Conservation (phyloP, 768 basidiomycete genomes). For the Tylopilus sp. region DNA sequence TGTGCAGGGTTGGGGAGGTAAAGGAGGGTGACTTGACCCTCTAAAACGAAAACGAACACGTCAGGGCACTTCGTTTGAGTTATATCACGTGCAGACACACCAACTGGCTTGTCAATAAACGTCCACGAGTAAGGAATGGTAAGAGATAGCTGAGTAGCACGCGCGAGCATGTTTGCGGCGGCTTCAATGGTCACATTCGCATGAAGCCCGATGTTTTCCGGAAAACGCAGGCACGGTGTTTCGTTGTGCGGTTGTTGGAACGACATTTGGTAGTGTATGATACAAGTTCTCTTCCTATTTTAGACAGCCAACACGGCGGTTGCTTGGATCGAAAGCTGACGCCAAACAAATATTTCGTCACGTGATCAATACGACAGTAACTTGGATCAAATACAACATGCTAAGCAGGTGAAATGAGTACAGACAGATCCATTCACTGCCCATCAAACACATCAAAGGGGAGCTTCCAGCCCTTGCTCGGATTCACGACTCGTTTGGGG, state of each 20-base stretch:
- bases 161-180: conserved; percentile 58
- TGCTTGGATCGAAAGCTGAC: conserved; percentile 30
- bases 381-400: background rate
- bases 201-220: conserved; percentile 61
- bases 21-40: conserved; percentile 64
- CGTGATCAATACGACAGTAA: conserved; percentile 1
- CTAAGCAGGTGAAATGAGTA: background rate
- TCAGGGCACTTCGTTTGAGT: background rate
- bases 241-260: conserved; percentile 52
- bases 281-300: conserved; percentile 14
- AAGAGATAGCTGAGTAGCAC: conserved; percentile 54
- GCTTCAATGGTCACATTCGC: conserved; percentile 50
- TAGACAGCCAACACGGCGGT: conserved; percentile 11
- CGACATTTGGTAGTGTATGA: conserved; percentile 18
- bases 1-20: conserved; percentile 56
- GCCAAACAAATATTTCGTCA: conserved; percentile 23
- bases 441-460: conserved; percentile 62
- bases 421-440: conserved; percentile 14
- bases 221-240: conserved; percentile 65
- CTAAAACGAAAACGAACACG: conserved; percentile 30
- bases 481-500: conserved; percentile 55
- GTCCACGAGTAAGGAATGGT: conserved; percentile 66
- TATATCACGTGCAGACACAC: conserved; percentile 35
- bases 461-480: conserved; percentile 58
- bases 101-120: conserved; percentile 74